These are phyloP conservation scores for Patellaria atrata DNA, from an alignment of 495 filamentous ascomycete genomes.

Conservation along the genomic window DNA sequence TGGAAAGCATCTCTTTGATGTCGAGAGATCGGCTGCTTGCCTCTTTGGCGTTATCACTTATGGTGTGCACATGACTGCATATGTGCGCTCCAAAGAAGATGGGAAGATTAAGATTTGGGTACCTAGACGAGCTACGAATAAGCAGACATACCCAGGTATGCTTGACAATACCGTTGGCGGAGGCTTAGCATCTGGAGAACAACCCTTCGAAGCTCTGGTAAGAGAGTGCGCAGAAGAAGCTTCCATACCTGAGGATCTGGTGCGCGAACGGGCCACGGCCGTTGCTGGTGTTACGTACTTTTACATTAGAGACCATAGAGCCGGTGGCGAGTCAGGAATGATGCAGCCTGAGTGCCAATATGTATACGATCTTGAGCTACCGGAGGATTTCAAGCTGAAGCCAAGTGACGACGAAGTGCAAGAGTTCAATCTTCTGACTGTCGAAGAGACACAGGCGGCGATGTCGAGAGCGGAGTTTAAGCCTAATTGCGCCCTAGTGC, in stretches of 20 bases:
- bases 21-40: conserved; percentile 64
- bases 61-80: conserved; percentile 81
- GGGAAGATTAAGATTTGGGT: conserved; percentile 63
- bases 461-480: conserved; percentile 70
- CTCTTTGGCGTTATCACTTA: conserved; percentile 82
- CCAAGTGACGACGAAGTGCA: conserved; percentile 83
- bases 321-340: conserved; percentile 76
- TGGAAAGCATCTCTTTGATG: conserved; percentile 50
- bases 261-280: conserved; percentile 41
- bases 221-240: conserved; percentile 87
- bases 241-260: conserved; percentile 55
- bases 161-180: conserved; percentile 92
- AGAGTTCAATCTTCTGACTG: conserved; percentile 59
- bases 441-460: conserved; percentile 58
- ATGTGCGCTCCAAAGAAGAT: conserved; percentile 34
- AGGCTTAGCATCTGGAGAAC: conserved; percentile 67
- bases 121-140: conserved; percentile 55
- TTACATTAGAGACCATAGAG: conserved; percentile 58
- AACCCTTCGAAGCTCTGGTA: conserved; percentile 61
- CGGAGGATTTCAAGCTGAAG: conserved; percentile 46
- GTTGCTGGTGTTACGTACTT: conserved; percentile 73
- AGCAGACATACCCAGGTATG: conserved; percentile 76
- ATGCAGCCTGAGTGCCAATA: conserved; percentile 88
- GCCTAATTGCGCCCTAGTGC: conserved; percentile 74
- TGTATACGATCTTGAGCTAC: conserved; percentile 77